phyloP scores from a whole-genome alignment of 2,329 filamentous ascomycete species.

The Apiospora sp. region DNA sequence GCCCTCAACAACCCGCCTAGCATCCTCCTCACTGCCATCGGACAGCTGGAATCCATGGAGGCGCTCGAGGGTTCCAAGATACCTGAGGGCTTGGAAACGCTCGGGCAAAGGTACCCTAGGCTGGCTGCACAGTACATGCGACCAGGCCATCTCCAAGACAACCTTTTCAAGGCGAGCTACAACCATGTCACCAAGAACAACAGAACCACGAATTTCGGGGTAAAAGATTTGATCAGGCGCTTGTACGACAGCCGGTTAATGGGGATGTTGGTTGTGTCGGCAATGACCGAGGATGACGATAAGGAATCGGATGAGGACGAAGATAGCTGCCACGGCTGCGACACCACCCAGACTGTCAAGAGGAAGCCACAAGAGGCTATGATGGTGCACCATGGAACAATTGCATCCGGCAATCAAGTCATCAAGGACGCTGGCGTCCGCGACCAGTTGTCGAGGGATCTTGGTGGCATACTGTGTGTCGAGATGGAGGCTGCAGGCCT shows the following conservation, averaged over 20 bases:
- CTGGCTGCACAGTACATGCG: background rate
- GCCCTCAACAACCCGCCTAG: background rate
- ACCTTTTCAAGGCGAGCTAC: background rate
- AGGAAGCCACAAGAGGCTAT: constrained; percentile 6
- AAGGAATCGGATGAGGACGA: too few species aligned
- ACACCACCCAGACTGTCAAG: too few species aligned
- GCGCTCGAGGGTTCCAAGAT: background rate
- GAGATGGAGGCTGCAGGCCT: constrained; percentile 45
- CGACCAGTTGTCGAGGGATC: constrained; percentile 24
- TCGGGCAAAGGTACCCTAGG: background rate
- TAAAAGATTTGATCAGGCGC: too few species aligned
- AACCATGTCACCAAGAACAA: background rate
- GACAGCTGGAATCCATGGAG: constrained; percentile 8
- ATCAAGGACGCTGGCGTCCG: constrained; percentile 29
- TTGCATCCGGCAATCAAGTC: constrained; percentile 32
- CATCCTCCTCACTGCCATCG: background rate
- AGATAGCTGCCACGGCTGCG: too few species aligned
- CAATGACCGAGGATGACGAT: background rate
- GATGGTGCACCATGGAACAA: constrained; percentile 18
- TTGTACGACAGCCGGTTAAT: too few species aligned
- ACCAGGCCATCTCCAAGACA: background rate
- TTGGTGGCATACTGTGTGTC: constrained; percentile 35
- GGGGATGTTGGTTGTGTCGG: too few species aligned
- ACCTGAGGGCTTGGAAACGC: background rate
- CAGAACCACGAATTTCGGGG: too few species aligned